A percentile compares a stretch with the other conserved stretches of the same genome.
These are phyloP conservation scores for Phytophthora constricta DNA, from an alignment of 352 stramenopile species.

Conservation along the genomic window DNA sequence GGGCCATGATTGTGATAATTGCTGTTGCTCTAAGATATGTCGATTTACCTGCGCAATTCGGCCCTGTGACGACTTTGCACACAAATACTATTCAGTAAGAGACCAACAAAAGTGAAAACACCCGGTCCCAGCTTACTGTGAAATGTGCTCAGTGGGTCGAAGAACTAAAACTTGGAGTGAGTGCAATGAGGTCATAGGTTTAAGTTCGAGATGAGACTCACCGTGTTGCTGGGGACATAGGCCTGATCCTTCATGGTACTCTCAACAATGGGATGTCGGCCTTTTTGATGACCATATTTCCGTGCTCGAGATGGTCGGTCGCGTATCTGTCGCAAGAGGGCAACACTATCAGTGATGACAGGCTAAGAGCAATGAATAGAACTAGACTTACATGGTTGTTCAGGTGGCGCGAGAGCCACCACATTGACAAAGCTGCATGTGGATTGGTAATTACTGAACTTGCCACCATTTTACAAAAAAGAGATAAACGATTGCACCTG, in stretches of 20 bases:
- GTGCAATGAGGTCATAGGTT: neutral
- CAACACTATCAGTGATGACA: neutral
- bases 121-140: slow-evolving; percentile 49
- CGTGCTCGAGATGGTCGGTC: slow-evolving; percentile 71
- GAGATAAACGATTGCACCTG: slow-evolving; percentile 45
- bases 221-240: slow-evolving; percentile 90
- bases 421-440: slow-evolving; percentile 86
- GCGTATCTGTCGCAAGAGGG: slow-evolving; percentile 51
- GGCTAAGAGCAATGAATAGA: neutral
- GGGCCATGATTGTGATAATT: slow-evolving; percentile 90
- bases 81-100: slow-evolving; percentile 17
- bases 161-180: slow-evolving; percentile 49
- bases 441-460: neutral
- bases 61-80: slow-evolving; percentile 82
- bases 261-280: slow-evolving; percentile 82
- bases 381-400: slow-evolving; percentile 67
- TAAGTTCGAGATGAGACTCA: slow-evolving; percentile 34
- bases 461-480: neutral
- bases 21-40: slow-evolving; percentile 87
- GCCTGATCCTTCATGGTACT: slow-evolving; percentile 60
- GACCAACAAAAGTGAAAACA: neutral
- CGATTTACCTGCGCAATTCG: slow-evolving; percentile 93
- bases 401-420: slow-evolving; percentile 73
- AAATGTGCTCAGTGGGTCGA: slow-evolving; percentile 75
- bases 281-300: slow-evolving; percentile 83